Base-by-base conservation (phyloP, 352 stramenopile species). In the Phytopythium vexans region DNA sequence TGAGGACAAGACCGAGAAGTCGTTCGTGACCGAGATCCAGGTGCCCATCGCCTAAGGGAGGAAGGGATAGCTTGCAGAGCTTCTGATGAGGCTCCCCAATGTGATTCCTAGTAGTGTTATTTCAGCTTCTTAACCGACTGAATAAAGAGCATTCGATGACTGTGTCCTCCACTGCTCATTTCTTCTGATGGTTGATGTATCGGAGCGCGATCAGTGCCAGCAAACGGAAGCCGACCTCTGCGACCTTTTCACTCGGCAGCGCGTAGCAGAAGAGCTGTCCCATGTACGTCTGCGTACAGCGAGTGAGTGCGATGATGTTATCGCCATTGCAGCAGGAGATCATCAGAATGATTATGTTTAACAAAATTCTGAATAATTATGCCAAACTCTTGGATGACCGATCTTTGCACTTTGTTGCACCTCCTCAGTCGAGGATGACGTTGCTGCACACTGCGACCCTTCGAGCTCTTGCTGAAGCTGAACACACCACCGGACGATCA, bases 401-500 rank as follows among this genome's bases (percentile, higher is more conserved):
- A 27, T 27, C 21, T 27, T 27, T 27, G 21, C 21, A 27, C 21
- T 27, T 27, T 27, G 21, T 27, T 27, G 21, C 21, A 27, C 21
- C 21, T 27, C 21, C 21, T 27, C 21, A 27, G 1, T 27, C 2
- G 21, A 2, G 2, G 21, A 27, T 27, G 21, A 27, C 21, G 21
- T 27, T 27, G 21, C 21, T 27, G 21, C 21, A 27, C 21, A 27
- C 21, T 2, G 2, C 21, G 21, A 27, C 21, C 21, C 21, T 27
- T 27, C 2, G 55, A 38, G 3, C 27, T 36, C 10, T 44, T 60
- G 6, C 49, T 14, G 63, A 65, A 60, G n/a, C 58, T 33, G 43
- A 66, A 70, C 16, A 61, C 56, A 41, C 64, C 59, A 65, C 96
- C 86, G 40, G 39, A 64, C 74, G 49, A 78, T 64, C 85, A 73